phyloP scores from a whole-genome alignment of 1,284 basidiomycete species.

The Phylloboletellus chloephorus region DNA sequence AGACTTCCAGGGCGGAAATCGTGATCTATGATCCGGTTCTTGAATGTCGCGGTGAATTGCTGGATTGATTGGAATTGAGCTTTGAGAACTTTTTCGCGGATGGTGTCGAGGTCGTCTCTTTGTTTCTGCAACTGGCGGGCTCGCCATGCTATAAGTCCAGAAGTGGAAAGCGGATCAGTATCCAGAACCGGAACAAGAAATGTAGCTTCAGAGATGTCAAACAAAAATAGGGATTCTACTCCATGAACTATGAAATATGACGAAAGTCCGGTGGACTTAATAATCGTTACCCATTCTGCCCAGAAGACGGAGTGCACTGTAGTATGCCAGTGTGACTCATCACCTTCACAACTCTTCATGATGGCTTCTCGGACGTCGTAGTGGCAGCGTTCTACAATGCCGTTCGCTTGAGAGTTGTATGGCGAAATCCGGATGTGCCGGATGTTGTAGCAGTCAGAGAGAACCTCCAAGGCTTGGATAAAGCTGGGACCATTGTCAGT shows the following conservation, averaged over 20 bases:
- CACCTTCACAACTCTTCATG: constrained; percentile 34
- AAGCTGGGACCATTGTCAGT: constrained; percentile 19
- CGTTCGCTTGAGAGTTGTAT: constrained; percentile 41
- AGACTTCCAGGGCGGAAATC: too few relatives aligned
- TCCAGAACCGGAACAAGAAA: too few relatives aligned
- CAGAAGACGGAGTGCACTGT: too few relatives aligned
- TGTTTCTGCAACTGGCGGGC: constrained; percentile 29
- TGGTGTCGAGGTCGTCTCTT: too few relatives aligned
- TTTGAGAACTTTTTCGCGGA: not conserved
- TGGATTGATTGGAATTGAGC: not conserved
- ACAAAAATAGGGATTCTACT: constrained; percentile 34
- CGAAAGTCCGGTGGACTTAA: constrained; percentile 32
- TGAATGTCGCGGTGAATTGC: too few relatives aligned
- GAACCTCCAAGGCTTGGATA: constrained; percentile 29
- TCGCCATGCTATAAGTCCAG: constrained; percentile 30
- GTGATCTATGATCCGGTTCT: too few relatives aligned
- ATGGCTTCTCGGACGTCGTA: too few relatives aligned
- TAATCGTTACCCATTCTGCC: too few relatives aligned
- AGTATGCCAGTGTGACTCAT: constrained; percentile 30
- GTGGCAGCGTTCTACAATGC: constrained; percentile 37
- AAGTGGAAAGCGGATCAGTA: too few relatives aligned
- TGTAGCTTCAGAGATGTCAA: constrained; percentile 40
- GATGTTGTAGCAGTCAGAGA: constrained; percentile 35
- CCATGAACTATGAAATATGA: constrained; percentile 37
- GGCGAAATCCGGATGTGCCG: too few relatives aligned